Evolutionary conservation across 2,329 filamentous ascomycete species (phyloP), one percentile per base, ranked within the genome.

Genomic region (Beauveria rudraprayagi): DNA sequence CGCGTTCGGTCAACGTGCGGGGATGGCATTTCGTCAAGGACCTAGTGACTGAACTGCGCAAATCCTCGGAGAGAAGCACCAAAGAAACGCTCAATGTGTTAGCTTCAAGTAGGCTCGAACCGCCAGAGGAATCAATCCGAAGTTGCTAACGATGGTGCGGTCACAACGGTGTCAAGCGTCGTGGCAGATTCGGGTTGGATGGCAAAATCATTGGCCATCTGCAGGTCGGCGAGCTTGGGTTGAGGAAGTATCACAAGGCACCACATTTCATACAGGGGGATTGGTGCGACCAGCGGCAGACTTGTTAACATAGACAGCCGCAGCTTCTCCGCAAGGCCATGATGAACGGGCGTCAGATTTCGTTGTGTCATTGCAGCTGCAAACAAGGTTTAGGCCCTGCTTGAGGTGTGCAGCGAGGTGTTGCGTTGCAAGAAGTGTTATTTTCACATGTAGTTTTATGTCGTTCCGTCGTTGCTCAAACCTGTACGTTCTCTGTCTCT

Each of bases 401-500:
- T 47, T n/a, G 4, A 43, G 54, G 41, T 19, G 24, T 37, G 54
- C 17, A 24, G 43, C 52, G 24, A 44, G 24, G 17, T 40, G 40
- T 28, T 19, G 34, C 34, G 26, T 17, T 53, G 9, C n/a, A 34
- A 16, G 41, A 19, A 7, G 17, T 47, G n/a, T 44, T 2, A 40
- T n/a, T 19, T 56, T 44, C 43, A 24, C n/a, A 24, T 37, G 43
- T n/a, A 40, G 14, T 8, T 37, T 48, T 56, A 44, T n/a, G 11
- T 56, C 28, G 54, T 34, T 9, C 9, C 24, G 28, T 19, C 8
- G 54, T 46, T 37, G 54, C 54, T 48, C 28, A 19, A 47, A 51
- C 43, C 56, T 43, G 56, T 51, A 58, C 30, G 43, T 58, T 37
- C 56, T 37, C 56, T 46, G 34, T 47, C 37, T 50, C 24, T 51